Evolutionary conservation across 345 rosid species (phyloP).

Genomic region (Lepidium africanum): DNA sequence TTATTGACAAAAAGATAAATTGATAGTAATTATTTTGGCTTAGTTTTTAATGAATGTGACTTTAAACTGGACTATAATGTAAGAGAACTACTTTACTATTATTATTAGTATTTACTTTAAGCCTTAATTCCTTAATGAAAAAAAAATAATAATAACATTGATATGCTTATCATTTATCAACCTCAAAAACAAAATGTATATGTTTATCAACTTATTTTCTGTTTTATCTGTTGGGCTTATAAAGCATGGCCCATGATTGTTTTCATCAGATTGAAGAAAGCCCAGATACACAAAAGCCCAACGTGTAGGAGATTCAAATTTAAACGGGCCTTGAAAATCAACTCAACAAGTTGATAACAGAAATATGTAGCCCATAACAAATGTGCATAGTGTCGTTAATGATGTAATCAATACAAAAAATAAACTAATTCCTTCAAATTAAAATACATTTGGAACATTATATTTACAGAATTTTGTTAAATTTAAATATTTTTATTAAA

Average conservation of each 20-base stretch:
- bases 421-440: too few relatives aligned
- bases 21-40: background rate
- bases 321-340: background rate
- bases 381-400: background rate
- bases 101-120: too few relatives aligned
- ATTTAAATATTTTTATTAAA: too few relatives aligned
- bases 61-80: background rate
- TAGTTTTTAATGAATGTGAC: background rate
- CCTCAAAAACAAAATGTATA: too few relatives aligned
- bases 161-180: background rate
- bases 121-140: too few relatives aligned
- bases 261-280: background rate
- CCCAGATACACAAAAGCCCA: background rate
- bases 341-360: too few relatives aligned
- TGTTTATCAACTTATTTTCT: background rate
- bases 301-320: background rate
- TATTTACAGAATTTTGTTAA: too few relatives aligned
- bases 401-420: too few relatives aligned
- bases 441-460: too few relatives aligned
- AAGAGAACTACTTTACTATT: too few relatives aligned
- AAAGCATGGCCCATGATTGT: background rate
- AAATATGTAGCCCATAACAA: background rate
- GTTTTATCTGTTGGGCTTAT: background rate
- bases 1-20: too few relatives aligned
- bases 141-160: too few relatives aligned